Base-by-base conservation (phyloP, 192 early-diverging fungal species). In the Ambispora gerdemannii region DNA sequence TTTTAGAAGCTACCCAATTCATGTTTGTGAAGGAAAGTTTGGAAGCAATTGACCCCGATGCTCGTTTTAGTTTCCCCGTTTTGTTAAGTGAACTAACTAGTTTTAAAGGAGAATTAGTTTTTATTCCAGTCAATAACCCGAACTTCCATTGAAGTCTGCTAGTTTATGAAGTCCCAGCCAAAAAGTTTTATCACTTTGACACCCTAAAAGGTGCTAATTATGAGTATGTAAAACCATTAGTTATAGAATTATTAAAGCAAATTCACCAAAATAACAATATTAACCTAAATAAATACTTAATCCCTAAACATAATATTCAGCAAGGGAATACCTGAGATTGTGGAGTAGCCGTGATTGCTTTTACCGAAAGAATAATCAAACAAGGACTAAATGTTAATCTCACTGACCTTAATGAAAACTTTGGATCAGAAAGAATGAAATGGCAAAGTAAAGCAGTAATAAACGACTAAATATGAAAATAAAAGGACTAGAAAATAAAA, bases 111-210 rank as follows among this genome's bases (percentile, higher is more conserved):
- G 55, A 58, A 58, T 4, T 58, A 58, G 55, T 58, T 11, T 58
- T 58, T 4, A 58, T 58, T 58, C 55, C 55, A 28, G 55, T 58
- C 6, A 58, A 58, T 58, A 58, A 58, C 22, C 55, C 55, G 1
- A 28, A 58, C 27, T 58, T 58, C 27, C 55, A 58, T 28, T 58
- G 55, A 4, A 25, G 22, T 58, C 22, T 58, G 10, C 27, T 58
- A 28, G 55, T 58, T 58, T 58, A 58, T 58, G 55, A 58, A 24
- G 0, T 8, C 1, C 1, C n/a, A 0, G 27, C 22, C 27, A 4
- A 3, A 28, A 58, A n/a, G 11, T 58, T 58, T 58, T 58, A 58
- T 24, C 55, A 58, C 27, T 58, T n/a, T 58, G 55, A 58, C 55
- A 58, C 22, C 17, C 27, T 58, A 24, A 1, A 58, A 58, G 22